Evolutionary conservation across 306 rosid species (phyloP).

Genomic region (Cotoneaster glaucophyllus): DNA sequence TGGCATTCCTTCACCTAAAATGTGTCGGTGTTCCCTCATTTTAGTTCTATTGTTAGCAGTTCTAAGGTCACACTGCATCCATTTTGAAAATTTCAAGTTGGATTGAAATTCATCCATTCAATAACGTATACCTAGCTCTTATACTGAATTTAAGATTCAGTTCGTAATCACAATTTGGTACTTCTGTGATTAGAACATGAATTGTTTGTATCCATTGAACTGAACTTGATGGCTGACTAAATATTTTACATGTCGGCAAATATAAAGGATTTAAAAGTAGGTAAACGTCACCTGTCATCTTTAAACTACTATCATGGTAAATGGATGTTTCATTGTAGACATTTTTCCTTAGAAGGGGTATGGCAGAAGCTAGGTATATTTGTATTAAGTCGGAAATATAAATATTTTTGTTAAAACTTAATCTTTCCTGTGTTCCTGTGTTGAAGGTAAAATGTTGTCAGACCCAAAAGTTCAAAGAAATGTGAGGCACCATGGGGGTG

Average conservation of each 20-base stretch:
- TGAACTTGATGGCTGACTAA: background rate
- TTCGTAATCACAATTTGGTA: background rate
- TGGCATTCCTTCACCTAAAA: background rate
- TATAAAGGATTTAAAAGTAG: background rate
- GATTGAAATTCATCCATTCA: background rate
- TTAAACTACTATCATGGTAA: background rate
- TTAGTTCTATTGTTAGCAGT: background rate
- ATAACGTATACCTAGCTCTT: background rate
- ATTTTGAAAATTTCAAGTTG: background rate
- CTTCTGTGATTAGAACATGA: background rate
- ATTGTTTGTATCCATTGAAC: background rate
- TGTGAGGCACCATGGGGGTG: background rate
- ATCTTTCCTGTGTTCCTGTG: background rate
- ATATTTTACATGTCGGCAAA: background rate
- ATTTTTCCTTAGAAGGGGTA: background rate
- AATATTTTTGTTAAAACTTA: background rate
- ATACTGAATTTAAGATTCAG: background rate
- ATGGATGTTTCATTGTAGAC: background rate
- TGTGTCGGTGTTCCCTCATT: background rate
- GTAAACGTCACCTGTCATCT: background rate
- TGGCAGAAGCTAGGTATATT: background rate
- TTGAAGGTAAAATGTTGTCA: background rate
- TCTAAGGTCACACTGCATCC: background rate
- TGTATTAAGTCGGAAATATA: background rate
- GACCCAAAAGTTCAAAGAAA: background rate